Evolutionary conservation across 1,284 basidiomycete species (phyloP).

Genomic region (Austroboletus niveus): DNA sequence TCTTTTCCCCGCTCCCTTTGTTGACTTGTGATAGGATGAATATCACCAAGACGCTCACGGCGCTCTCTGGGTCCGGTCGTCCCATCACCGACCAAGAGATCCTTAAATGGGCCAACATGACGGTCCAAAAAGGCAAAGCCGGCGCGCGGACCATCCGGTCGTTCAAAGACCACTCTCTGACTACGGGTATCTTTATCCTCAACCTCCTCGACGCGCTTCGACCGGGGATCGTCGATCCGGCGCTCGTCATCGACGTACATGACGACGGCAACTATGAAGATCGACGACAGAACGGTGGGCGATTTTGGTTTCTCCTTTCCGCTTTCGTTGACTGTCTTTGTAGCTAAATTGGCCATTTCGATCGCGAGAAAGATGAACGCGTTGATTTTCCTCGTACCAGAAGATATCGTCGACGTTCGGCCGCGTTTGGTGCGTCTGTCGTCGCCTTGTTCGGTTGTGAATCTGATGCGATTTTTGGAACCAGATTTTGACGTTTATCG

Average conservation of each 20-base stretch:
- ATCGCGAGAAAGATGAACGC: slow-evolving; percentile 98
- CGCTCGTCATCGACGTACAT: slow-evolving; percentile 65
- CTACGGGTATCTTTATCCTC: slow-evolving; percentile 91
- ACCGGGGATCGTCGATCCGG: slow-evolving; percentile 94
- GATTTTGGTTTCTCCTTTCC: background rate
- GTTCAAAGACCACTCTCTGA: slow-evolving; percentile 93
- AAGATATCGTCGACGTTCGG: slow-evolving; percentile 90
- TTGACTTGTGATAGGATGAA: slow-evolving; percentile 55
- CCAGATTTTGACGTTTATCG: slow-evolving; percentile 71
- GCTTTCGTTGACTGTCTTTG: background rate
- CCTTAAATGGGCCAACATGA: slow-evolving; percentile 93
- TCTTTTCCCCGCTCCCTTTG: too few relatives aligned
- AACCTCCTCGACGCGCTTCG: slow-evolving; percentile 89
- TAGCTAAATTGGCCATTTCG: slow-evolving; percentile 95
- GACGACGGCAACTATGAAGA: slow-evolving; percentile 83
- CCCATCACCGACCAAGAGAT: slow-evolving; percentile 92
- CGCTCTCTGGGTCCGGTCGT: slow-evolving; percentile 70
- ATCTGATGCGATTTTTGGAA: background rate
- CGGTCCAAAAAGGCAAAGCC: slow-evolving; percentile 72
- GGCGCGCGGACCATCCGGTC: slow-evolving; percentile 76
- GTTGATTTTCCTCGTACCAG: slow-evolving; percentile 96
- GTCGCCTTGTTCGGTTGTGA: too few relatives aligned
- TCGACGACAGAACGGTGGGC: slow-evolving; percentile 85
- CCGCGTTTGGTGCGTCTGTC: slow-evolving; percentile 66
- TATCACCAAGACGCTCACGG: slow-evolving; percentile 88